Conservation (phyloP, 2,329 filamentous ascomycete genomes). For the Pseudogymnoascus sp. region DNA sequence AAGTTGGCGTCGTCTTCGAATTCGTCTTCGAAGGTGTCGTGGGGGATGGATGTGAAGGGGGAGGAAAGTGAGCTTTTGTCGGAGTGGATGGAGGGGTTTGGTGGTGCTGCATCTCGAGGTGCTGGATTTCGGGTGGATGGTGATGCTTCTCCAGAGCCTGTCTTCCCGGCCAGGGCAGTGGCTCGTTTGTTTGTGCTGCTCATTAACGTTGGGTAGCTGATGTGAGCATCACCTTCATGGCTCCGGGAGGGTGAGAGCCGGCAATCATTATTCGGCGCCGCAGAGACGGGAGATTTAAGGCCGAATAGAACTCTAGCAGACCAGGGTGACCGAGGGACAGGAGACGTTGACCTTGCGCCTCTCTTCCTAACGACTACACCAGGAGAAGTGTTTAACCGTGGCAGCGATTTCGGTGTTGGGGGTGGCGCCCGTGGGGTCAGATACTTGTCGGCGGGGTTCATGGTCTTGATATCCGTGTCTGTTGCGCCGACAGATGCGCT, state of each 20-base stretch:
- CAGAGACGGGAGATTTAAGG: constrained; percentile 15
- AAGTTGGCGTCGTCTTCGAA: constrained; percentile 53
- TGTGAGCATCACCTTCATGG: constrained; percentile 9
- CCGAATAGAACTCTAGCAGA: constrained; percentile 24
- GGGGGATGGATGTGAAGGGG: constrained; percentile 30
- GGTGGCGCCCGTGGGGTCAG: constrained; percentile 55
- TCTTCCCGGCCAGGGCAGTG: not conserved
- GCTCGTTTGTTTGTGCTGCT: not conserved
- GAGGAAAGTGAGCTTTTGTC: not conserved
- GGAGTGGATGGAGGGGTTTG: not conserved
- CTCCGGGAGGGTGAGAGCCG: constrained; percentile 18
- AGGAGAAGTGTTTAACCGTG: constrained; percentile 37
- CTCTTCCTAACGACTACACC: constrained; percentile 24
- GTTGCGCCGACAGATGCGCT: constrained; percentile 54
- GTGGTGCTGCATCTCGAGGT: not conserved
- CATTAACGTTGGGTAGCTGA: constrained; percentile 12
- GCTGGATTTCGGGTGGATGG: not conserved
- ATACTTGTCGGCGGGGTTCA: constrained; percentile 71
- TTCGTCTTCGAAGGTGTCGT: constrained; percentile 39
- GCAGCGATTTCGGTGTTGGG: constrained; percentile 36
- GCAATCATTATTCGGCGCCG: constrained; percentile 14
- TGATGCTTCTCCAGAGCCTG: not conserved
- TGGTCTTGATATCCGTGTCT: constrained; percentile 54
- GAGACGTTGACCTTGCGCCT: constrained; percentile 23
- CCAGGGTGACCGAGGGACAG: constrained; percentile 19